A percentile compares a stretch with the other conserved stretches of the same genome.
Evolutionary conservation across 1,139 yeast genomes (phyloP).

Genomic region (Oligophagozyma castellii): DNA sequence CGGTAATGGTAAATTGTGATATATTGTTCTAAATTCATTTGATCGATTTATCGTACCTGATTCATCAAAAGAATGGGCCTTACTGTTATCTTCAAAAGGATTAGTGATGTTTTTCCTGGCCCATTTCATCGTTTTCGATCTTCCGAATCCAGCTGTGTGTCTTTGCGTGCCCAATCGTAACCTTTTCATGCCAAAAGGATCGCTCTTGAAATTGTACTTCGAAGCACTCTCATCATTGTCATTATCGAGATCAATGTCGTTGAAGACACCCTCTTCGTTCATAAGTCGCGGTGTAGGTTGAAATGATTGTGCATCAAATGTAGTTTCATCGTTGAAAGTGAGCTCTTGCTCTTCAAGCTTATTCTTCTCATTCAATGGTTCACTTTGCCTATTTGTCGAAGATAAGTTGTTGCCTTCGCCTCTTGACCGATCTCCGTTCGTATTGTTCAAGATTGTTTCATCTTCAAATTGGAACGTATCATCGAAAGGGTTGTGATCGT

Average conservation of each 20-base stretch:
- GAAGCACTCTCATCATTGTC: constrained; percentile 10
- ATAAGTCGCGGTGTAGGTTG: constrained; percentile 18
- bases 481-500: constrained; percentile 20
- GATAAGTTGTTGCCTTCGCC: constrained; percentile 1
- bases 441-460: constrained; percentile 2
- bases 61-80: constrained; percentile 16
- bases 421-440: neutral
- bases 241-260: constrained; percentile 14
- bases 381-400: too few species aligned
- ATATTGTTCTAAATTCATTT: constrained; percentile 36
- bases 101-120: constrained; percentile 22
- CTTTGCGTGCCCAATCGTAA: constrained; percentile 89
- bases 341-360: constrained; percentile 6
- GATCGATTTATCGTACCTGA: constrained; percentile 19
- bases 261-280: constrained; percentile 11
- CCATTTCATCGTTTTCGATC: constrained; percentile 30
- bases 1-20: constrained; percentile 60
- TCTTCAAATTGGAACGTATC: constrained; percentile 19
- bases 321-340: constrained; percentile 7
- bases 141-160: constrained; percentile 33
- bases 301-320: constrained; percentile 16
- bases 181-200: constrained; percentile 37
- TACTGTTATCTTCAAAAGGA: constrained; percentile 20
- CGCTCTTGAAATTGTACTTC: constrained; percentile 1
- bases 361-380: constrained; percentile 1